A percentile compares a stretch with the other conserved stretches of the same genome.
phyloP scores from a whole-genome alignment of 2,329 filamentous ascomycete species.

The Verticillium klebahnii region DNA sequence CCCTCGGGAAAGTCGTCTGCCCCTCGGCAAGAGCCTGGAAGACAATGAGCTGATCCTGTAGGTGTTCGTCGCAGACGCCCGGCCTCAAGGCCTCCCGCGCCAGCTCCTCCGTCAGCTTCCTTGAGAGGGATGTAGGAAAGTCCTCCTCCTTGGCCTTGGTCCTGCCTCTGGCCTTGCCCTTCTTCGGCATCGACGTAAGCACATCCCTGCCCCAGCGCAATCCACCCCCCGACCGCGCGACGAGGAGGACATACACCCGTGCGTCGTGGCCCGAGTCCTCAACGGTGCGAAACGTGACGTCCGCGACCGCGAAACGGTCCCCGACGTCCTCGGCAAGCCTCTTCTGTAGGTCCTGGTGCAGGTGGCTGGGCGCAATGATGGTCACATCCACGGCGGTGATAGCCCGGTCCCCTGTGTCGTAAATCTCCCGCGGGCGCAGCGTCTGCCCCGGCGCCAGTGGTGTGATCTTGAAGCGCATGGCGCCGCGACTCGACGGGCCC shows the following conservation, averaged over 20 bases:
- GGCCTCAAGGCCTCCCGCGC: slow-evolving; percentile 37
- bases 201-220: slow-evolving; percentile 46
- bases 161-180: slow-evolving; percentile 15
- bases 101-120: slow-evolving; percentile 39
- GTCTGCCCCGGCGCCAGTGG: slow-evolving; percentile 27
- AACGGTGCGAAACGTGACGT: slow-evolving; percentile 37
- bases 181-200: slow-evolving; percentile 36
- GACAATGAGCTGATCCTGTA: slow-evolving; percentile 58
- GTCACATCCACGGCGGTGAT: slow-evolving; percentile 45
- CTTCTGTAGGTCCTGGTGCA: slow-evolving; percentile 36
- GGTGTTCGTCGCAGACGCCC: slow-evolving; percentile 48
- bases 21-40: slow-evolving; percentile 56
- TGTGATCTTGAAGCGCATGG: slow-evolving; percentile 35
- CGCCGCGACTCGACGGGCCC: slow-evolving; percentile 35
- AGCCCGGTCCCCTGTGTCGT: slow-evolving; percentile 18
- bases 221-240: slow-evolving; percentile 43
- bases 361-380: slow-evolving; percentile 41
- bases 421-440: slow-evolving; percentile 28
- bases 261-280: slow-evolving; percentile 48
- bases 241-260: slow-evolving; percentile 52
- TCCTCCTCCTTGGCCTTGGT: slow-evolving; percentile 19
- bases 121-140: slow-evolving; percentile 35
- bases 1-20: slow-evolving; percentile 39
- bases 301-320: slow-evolving; percentile 35
- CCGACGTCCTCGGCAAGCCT: slow-evolving; percentile 35